phyloP scores from a whole-genome alignment of 257 asterid genomes.

The Fraxinus anomala region DNA sequence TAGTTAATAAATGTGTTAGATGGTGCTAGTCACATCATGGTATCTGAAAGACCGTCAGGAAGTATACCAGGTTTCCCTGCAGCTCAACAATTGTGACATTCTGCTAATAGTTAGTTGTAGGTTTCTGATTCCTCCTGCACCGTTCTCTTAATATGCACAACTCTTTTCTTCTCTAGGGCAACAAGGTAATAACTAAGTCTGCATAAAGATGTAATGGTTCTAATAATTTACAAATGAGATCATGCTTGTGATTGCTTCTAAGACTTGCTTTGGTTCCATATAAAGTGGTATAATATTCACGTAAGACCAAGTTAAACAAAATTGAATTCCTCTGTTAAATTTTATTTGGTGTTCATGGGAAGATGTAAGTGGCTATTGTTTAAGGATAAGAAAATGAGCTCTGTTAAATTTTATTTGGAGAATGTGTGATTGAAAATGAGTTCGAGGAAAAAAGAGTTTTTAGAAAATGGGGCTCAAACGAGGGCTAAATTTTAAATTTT shows the following conservation, averaged over 20 bases:
- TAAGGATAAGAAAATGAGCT: neutral
- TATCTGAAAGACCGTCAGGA: neutral
- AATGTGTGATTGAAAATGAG: too few species aligned
- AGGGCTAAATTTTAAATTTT: constrained; percentile 25
- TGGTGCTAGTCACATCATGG: neutral
- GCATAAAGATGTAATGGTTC: neutral
- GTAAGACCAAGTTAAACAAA: neutral
- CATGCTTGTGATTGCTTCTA: neutral
- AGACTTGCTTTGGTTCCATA: neutral
- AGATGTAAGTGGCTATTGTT: neutral
- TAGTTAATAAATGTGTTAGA: neutral
- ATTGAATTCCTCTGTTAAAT: neutral
- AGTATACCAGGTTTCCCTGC: neutral
- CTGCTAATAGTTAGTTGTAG: neutral
- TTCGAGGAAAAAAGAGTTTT: too few species aligned
- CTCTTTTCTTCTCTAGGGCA: neutral
- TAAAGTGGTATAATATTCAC: neutral
- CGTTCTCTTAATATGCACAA: neutral
- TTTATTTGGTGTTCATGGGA: constrained; percentile 54
- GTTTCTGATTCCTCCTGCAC: neutral
- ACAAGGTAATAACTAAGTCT: neutral
- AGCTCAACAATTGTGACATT: neutral
- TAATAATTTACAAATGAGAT: constrained; percentile 1
- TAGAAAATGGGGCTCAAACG: too few species aligned
- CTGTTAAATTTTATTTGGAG: too few species aligned